Conservation (phyloP, 352 stramenopile genomes). For the Pythium oligandrum region DNA sequence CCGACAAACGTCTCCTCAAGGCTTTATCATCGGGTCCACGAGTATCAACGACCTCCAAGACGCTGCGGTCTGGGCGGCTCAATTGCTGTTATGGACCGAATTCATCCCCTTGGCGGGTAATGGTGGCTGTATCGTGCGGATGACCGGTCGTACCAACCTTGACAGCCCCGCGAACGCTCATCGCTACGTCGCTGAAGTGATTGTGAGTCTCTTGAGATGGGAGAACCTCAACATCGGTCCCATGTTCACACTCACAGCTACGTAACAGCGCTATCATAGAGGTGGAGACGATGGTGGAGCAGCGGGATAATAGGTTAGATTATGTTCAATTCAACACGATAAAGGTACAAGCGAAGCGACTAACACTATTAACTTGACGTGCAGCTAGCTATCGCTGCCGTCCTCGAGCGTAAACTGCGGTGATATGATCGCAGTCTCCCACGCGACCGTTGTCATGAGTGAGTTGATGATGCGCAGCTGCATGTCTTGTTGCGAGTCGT, state of each 20-base stretch:
- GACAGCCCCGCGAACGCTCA: conserved; percentile 8
- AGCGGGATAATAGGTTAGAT: no score
- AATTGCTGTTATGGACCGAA: conserved; percentile 13
- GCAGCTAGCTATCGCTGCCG: neutral
- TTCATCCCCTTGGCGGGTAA: conserved; percentile 14
- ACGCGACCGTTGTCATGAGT: conserved; percentile 31
- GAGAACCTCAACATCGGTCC: conserved; percentile 20
- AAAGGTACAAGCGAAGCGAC: no score
- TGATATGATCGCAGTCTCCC: conserved; percentile 48
- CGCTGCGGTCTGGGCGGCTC: conserved; percentile 4
- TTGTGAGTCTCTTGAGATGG: conserved; percentile 20
- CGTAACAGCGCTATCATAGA: neutral
- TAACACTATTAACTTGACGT: no score
- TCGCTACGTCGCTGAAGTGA: conserved; percentile 15
- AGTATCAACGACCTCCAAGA: conserved; percentile 2
- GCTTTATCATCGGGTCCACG: conserved; percentile 15
- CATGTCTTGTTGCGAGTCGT: conserved; percentile 48
- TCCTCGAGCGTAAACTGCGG: conserved; percentile 21
- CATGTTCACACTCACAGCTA: conserved; percentile 13
- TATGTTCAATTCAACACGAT: no score
- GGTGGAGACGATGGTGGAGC: no score
- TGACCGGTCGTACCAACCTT: conserved; percentile 10
- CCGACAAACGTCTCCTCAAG: conserved; percentile 8
- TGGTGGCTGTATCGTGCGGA: conserved; percentile 14
- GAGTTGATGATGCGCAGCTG: conserved; percentile 21